Percentiles rank a stretch among this genome's conserved stretches.
Conservation (phyloP, 495 filamentous ascomycete species). For the Glutinoglossum americanum region DNA sequence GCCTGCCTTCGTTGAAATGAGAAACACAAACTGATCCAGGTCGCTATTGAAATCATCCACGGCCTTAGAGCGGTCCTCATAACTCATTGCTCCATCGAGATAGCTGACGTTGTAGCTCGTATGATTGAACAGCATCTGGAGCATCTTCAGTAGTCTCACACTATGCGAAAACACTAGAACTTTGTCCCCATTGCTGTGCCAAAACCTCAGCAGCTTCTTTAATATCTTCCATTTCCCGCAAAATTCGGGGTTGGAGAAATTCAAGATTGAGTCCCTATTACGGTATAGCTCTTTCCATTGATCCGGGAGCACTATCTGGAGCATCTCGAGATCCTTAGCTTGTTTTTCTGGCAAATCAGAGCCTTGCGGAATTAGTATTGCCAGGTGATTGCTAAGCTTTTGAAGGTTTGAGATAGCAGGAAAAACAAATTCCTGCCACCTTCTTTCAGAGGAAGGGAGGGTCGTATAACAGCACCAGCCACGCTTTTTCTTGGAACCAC, state of each 20-base stretch:
- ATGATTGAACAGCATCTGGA: constrained; percentile 67
- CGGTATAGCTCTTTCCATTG: constrained; percentile 57
- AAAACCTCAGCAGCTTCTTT: constrained; percentile 67
- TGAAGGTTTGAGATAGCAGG: constrained; percentile 64
- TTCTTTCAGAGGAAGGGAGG: constrained; percentile 30
- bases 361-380: constrained; percentile 59
- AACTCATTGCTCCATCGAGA: constrained; percentile 70
- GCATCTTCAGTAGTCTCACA: constrained; percentile 65
- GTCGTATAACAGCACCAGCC: constrained; percentile 63
- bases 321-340: constrained; percentile 51
- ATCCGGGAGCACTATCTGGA: constrained; percentile 54
- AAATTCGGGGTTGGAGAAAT: constrained; percentile 73
- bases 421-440: constrained; percentile 68
- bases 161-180: constrained; percentile 84
- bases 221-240: constrained; percentile 96
- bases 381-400: constrained; percentile 82
- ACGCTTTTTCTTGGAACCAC: constrained; percentile 42
- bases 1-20: constrained; percentile 85
- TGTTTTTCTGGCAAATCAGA: constrained; percentile 55
- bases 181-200: constrained; percentile 79
- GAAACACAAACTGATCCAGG: constrained; percentile 74
- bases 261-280: constrained; percentile 56
- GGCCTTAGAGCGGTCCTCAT: constrained; percentile 53
- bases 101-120: constrained; percentile 87
- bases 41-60: constrained; percentile 90